Percentiles rank a stretch among this genome's conserved stretches.
phyloP scores from a whole-genome alignment of 2,329 filamentous ascomycete genomes.

The Cladosporium sp. region DNA sequence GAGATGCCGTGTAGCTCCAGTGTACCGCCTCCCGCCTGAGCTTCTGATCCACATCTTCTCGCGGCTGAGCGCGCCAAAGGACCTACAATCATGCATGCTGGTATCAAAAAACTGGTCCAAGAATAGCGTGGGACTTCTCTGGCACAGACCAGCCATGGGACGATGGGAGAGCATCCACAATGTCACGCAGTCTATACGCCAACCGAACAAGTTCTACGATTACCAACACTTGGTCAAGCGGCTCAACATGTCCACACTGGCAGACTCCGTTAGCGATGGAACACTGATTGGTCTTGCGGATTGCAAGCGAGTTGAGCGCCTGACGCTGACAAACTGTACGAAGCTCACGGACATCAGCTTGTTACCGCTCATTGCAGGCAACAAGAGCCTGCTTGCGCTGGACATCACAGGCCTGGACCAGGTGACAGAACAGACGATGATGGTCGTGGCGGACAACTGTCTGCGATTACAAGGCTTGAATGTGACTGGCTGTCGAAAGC shows the following conservation, averaged over 20 bases:
- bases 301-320: constrained; percentile 86
- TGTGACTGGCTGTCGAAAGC: constrained; percentile 76
- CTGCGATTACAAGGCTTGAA: constrained; percentile 85
- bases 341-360: constrained; percentile 81
- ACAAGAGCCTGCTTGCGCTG: constrained; percentile 75
- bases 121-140: constrained; percentile 87
- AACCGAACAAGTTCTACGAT: constrained; percentile 72
- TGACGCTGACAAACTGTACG: constrained; percentile 87
- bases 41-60: constrained; percentile 90
- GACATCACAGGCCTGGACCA: constrained; percentile 80
- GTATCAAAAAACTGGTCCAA: constrained; percentile 92
- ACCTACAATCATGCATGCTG: constrained; percentile 83
- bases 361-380: constrained; percentile 72
- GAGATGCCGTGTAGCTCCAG: constrained; percentile 67
- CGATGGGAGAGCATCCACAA: constrained; percentile 75
- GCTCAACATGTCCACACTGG: constrained; percentile 79
- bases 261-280: constrained; percentile 76
- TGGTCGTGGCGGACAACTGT: constrained; percentile 75
- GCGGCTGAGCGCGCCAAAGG: constrained; percentile 66
- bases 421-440: constrained; percentile 77
- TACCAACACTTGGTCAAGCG: constrained; percentile 90
- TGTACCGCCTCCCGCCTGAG: constrained; percentile 84
- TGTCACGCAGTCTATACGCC: constrained; percentile 74
- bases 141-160: constrained; percentile 89
- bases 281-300: constrained; percentile 75